phyloP scores from a whole-genome alignment of 345 rosid species.

The Eucalyptus camaldulensis region DNA sequence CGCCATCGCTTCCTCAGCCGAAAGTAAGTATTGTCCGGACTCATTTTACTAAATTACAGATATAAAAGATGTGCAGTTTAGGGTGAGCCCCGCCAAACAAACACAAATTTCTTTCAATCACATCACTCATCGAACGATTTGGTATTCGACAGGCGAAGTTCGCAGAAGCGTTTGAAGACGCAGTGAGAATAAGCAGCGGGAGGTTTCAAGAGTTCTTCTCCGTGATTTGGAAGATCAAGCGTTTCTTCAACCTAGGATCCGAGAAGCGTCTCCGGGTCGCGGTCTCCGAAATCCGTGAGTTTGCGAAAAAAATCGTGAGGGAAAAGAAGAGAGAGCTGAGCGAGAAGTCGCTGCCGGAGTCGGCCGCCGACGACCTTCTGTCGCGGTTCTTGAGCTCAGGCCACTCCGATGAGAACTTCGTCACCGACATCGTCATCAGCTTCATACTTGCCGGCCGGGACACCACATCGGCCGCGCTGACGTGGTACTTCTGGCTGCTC shows the following conservation, averaged over 20 bases:
- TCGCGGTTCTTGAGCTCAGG: conserved; percentile 41
- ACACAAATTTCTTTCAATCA: neutral
- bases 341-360: neutral
- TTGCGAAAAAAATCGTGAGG: conserved; percentile 22
- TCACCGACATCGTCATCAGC: conserved; percentile 40
- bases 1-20: conserved; percentile 16
- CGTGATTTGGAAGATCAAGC: conserved; percentile 5
- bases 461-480: conserved; percentile 52
- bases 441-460: conserved; percentile 58
- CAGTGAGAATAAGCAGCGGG: neutral
- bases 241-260: neutral
- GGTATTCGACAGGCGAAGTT: neutral
- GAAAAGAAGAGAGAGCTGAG: conserved; percentile 22
- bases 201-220: neutral
- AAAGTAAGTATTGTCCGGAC: neutral
- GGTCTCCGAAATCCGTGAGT: conserved; percentile 17
- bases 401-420: conserved; percentile 20
- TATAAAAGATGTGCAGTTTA: neutral
- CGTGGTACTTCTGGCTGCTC: conserved; percentile 65
- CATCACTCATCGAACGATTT: neutral
- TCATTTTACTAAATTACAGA: neutral
- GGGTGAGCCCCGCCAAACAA: neutral
- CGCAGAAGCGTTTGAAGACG: neutral
- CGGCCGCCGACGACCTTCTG: conserved; percentile 31
- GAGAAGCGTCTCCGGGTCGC: neutral